A percentile compares a stretch with the other conserved stretches of the same genome.
Conservation (phyloP, 495 filamentous ascomycete genomes). For the Ramalina peruviana region DNA sequence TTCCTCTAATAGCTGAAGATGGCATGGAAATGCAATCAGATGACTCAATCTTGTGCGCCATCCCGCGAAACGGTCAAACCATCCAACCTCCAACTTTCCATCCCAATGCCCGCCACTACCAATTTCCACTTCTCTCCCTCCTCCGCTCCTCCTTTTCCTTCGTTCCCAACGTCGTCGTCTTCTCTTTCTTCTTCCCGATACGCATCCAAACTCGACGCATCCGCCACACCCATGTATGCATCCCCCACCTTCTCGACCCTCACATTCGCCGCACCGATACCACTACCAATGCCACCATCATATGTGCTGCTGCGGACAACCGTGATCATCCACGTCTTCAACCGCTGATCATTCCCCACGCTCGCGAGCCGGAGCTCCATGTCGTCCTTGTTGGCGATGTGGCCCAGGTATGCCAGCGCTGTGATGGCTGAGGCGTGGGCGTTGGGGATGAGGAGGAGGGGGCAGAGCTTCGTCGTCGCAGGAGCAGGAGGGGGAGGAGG, state of each 20-base stretch:
- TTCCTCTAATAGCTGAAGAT: no score
- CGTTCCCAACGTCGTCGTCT: neutral
- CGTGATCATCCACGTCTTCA: slow-evolving; percentile 55
- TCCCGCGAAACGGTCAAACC: no score
- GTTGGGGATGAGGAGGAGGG: slow-evolving; percentile 36
- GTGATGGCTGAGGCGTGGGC: slow-evolving; percentile 77
- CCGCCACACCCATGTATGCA: slow-evolving; percentile 5
- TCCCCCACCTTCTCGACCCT: slow-evolving; percentile 14
- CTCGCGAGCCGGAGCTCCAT: slow-evolving; percentile 34
- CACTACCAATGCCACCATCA: no score
- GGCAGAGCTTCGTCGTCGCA: slow-evolving; percentile 3
- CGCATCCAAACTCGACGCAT: slow-evolving; percentile 1
- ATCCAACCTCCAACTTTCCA: slow-evolving; percentile 4
- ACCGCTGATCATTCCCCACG: slow-evolving; percentile 65
- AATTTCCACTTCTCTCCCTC: neutral
- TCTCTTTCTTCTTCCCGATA: neutral
- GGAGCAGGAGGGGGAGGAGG: slow-evolving; percentile 24
- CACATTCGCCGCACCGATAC: slow-evolving; percentile 14
- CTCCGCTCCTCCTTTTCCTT: no score
- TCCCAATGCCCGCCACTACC: slow-evolving; percentile 6
- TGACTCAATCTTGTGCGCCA: no score
- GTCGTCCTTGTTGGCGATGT: neutral
- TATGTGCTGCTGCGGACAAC: slow-evolving; percentile 5
- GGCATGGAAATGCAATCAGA: no score
- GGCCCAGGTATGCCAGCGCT: slow-evolving; percentile 37